Evolutionary conservation across 176 grass and related monocot genomes (phyloP).

Genomic region (Musa troglodytarum): DNA sequence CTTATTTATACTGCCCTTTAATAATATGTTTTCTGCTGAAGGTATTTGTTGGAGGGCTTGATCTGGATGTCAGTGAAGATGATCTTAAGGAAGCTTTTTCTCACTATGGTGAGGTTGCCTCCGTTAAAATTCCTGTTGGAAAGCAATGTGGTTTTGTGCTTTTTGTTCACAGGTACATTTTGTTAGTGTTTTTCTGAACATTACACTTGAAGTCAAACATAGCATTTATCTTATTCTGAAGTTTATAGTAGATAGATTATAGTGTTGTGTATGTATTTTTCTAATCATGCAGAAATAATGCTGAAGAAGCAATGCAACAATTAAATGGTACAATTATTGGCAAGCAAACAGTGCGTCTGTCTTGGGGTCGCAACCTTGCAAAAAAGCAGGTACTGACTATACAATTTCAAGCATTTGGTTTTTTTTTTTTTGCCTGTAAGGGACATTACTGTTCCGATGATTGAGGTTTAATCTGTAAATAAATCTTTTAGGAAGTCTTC

Average conservation of each 20-base stretch:
- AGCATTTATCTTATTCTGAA: background rate
- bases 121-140: slow-evolving; percentile 31
- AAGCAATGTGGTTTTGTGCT: slow-evolving; percentile 45
- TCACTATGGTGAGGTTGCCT: slow-evolving; percentile 41
- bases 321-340: slow-evolving; percentile 20
- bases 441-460: too few species aligned
- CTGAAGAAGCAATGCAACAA: slow-evolving; percentile 18
- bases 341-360: slow-evolving; percentile 11
- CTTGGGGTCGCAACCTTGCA: slow-evolving; percentile 18
- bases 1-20: background rate
- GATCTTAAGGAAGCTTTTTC: slow-evolving; percentile 37
- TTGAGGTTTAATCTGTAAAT: too few species aligned
- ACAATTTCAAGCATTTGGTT: too few species aligned
- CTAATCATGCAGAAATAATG: slow-evolving; percentile 8
- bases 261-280: background rate
- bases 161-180: slow-evolving; percentile 33
- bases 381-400: slow-evolving; percentile 4
- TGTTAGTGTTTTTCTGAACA: background rate
- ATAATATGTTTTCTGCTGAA: slow-evolving; percentile 12
- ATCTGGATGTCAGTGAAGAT: slow-evolving; percentile 32
- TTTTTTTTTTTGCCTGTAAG: too few species aligned
- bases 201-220: background rate
- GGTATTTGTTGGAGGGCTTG: slow-evolving; percentile 48
- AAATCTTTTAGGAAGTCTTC: too few species aligned
- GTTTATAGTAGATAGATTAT: background rate